phyloP scores from a whole-genome alignment of 1,139 yeast genomes.

The Debaryomycetaceae sp. region DNA sequence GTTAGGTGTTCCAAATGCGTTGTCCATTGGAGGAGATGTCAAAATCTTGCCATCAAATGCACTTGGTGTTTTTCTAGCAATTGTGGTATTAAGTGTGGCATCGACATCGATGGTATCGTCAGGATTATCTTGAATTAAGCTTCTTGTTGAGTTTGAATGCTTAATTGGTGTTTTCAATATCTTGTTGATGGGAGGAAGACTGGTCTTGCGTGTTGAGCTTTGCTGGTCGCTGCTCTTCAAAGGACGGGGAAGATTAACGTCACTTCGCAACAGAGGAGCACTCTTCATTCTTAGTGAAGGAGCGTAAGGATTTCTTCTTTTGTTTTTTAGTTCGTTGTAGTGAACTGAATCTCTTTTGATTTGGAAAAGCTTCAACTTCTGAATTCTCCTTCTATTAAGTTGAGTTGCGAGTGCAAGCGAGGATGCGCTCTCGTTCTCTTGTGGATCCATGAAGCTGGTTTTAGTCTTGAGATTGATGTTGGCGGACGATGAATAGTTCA shows the following conservation, averaged over 20 bases:
- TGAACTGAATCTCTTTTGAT: constrained; percentile 30
- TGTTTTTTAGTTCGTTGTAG: constrained; percentile 7
- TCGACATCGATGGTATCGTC: constrained; percentile 42
- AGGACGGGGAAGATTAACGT: constrained; percentile 6
- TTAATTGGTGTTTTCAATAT: constrained; percentile 46
- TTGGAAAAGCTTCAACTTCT: constrained; percentile 29
- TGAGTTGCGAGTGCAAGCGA: constrained; percentile 20
- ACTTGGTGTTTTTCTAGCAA: constrained; percentile 10
- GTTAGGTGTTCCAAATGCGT: constrained; percentile 46
- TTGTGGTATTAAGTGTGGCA: constrained; percentile 10
- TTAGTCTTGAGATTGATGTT: constrained; percentile 23
- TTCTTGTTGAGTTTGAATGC: constrained; percentile 26
- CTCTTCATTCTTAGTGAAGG: background rate
- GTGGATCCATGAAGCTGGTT: constrained; percentile 10
- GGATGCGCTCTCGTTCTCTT: constrained; percentile 17
- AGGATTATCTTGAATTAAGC: constrained; percentile 14
- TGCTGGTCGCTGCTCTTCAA: background rate
- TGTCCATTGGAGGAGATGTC: constrained; percentile 32
- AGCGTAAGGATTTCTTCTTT: background rate
- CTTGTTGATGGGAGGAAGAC: constrained; percentile 39
- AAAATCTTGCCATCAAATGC: constrained; percentile 13
- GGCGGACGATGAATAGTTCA: constrained; percentile 17
- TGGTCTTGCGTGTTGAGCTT: constrained; percentile 2
- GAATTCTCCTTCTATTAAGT: constrained; percentile 7
- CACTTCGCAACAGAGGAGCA: constrained; percentile 1